Base-by-base conservation (phyloP, 1,284 basidiomycete species). In the Microbotryum violaceum region DNA sequence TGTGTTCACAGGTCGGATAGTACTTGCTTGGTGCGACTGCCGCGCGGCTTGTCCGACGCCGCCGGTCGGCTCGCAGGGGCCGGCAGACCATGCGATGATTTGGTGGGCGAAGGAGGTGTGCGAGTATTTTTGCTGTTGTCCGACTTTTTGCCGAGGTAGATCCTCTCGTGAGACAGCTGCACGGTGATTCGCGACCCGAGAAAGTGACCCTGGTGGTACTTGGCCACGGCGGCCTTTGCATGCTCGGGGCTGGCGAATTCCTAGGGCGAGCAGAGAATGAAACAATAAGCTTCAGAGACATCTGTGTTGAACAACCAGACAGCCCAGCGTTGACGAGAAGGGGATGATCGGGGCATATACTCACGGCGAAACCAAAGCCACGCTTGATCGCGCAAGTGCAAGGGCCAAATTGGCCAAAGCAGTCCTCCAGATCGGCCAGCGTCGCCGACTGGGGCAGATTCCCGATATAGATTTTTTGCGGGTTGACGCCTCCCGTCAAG, bases 131-230 rank as follows among this genome's bases (percentile, higher is more conserved):
- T 42, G 37, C 37, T 16, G 37, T 42, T 42, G 37, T 42, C 37
- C 37, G 37, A 42, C 37, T 42, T 42, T 42, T 42, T 42, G 37
- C 37, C 37, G 37, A 42, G 37, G 37, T 42, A 42, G 3, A 42
- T 42, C 37, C 37, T 42, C 37, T 42, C 37, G 37, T 69, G 69
- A 21, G 67, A 70, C 9, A 70, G 59, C 49, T 71, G 64, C 21
- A 72, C 71, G 57, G 67, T 69, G 61, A 72, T 71, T 62, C 65
- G 64, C 37, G 65, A 68, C 27, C 70, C 70, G 9, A 72, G 61
- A 62, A 72, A 72, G 58, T 68, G 65, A 6, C 71, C 71, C n/a
- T 68, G 67, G 56, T 72, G 59, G 62, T 71, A 72, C 52, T 69
- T 66, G 14, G 65, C 67, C 18, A 71, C 68, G 51, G 71, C 71